phyloP scores from a whole-genome alignment of 2,329 filamentous ascomycete genomes.

The Neoascochyta sp. region DNA sequence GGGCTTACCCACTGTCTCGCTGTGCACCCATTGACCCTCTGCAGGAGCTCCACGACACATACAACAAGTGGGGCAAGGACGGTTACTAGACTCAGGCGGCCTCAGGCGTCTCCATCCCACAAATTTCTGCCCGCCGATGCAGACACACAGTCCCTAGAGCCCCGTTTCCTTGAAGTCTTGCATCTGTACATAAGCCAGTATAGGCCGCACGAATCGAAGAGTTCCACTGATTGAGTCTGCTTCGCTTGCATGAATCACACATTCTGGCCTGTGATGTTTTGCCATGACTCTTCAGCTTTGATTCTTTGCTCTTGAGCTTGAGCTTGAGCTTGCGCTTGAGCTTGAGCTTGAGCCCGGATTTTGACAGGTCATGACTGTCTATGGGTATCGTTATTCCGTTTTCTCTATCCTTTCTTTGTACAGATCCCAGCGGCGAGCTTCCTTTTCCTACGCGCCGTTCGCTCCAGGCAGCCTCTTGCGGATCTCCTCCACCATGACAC shows the following conservation, averaged over 20 bases:
- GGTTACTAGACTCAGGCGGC: conserved; percentile 65
- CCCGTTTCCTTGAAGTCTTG: conserved; percentile 8
- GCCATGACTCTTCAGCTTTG: too few relatives aligned
- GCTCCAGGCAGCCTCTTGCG: conserved; percentile 47
- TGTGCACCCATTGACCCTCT: conserved; percentile 7
- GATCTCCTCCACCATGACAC: conserved; percentile 61
- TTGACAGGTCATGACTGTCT: conserved; percentile 8
- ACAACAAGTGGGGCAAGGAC: conserved; percentile 99
- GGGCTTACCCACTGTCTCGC: not conserved
- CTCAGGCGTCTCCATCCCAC: too few relatives aligned
- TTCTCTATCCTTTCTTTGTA: conserved; percentile 2
- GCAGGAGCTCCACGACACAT: conserved; percentile 87
- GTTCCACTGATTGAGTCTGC: conserved; percentile 3
- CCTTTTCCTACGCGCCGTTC: conserved; percentile 2
- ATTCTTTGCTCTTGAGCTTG: too few relatives aligned
- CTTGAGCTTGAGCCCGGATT: too few relatives aligned
- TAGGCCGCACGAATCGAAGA: conserved; percentile 8
- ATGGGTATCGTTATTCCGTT: conserved; percentile 14
- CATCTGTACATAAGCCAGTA: conserved; percentile 17
- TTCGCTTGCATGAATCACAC: too few relatives aligned
- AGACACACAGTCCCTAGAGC: conserved; percentile 6
- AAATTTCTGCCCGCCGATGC: conserved; percentile 2
- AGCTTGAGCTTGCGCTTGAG: too few relatives aligned
- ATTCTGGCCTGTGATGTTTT: too few relatives aligned
- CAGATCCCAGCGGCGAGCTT: not conserved